phyloP scores from a whole-genome alignment of 2,329 filamentous ascomycete genomes.

The Calonectria pteridis region DNA sequence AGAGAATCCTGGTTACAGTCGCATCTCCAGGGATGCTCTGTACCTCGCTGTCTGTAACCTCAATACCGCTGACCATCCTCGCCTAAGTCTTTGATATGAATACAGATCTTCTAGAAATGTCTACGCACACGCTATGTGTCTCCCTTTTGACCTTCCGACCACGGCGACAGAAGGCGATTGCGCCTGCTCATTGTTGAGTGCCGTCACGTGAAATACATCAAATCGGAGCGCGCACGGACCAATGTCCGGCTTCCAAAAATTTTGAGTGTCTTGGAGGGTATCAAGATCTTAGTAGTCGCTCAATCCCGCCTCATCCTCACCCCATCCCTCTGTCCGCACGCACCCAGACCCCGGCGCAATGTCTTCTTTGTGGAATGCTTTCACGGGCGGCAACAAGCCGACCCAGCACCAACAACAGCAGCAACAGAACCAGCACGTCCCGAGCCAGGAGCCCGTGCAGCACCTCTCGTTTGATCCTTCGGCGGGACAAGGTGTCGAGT shows the following conservation, averaged over 20 bases:
- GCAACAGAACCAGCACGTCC: constrained; percentile 46
- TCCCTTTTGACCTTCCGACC: neutral
- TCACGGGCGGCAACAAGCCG: constrained; percentile 70
- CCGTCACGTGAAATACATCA: constrained; percentile 28
- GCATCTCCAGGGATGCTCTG: neutral
- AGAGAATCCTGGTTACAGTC: neutral
- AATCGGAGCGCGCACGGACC: constrained; percentile 42
- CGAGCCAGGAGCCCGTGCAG: constrained; percentile 63
- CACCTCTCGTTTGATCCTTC: constrained; percentile 76
- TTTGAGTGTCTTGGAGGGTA: constrained; percentile 40
- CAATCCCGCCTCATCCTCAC: constrained; percentile 33
- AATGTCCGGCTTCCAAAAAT: constrained; percentile 45
- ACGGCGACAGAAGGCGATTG: neutral
- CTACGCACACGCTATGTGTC: neutral
- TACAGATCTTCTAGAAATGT: neutral
- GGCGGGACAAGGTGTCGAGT: constrained; percentile 83
- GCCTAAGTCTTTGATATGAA: neutral
- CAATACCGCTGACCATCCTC: neutral
- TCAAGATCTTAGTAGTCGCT: constrained; percentile 40
- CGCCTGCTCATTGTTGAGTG: constrained; percentile 17
- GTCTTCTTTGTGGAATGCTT: constrained; percentile 71
- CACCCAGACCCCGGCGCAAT: constrained; percentile 50
- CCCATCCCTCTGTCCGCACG: constrained; percentile 29
- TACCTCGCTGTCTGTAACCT: neutral
- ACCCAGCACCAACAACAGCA: constrained; percentile 56